A percentile compares a stretch with the other conserved stretches of the same genome.
Conservation (phyloP, 2,329 filamentous ascomycete species). For the Alternaria hordeiaustralica region DNA sequence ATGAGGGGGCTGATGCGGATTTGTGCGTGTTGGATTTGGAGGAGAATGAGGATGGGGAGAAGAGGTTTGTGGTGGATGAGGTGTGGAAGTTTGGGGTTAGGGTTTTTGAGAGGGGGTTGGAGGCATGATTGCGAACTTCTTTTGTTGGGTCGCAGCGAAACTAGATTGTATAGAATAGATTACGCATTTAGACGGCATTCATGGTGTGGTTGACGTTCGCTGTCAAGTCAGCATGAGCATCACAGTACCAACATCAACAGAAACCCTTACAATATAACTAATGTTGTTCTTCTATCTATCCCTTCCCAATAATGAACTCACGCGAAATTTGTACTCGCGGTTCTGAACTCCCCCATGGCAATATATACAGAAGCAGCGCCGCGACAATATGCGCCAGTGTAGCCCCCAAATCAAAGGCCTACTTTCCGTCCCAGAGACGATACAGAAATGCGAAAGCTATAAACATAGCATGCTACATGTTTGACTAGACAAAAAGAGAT, state of each 20-base stretch:
- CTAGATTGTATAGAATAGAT: background rate
- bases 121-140: background rate
- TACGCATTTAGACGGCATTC: background rate
- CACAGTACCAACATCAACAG: background rate
- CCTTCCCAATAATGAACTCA: conserved; percentile 8
- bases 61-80: conserved; percentile 70
- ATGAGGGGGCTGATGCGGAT: conserved; percentile 57
- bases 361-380: conserved; percentile 9
- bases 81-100: conserved; percentile 77
- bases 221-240: background rate
- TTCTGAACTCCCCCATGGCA: conserved; percentile 7
- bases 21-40: conserved; percentile 71
- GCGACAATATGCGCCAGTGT: conserved; percentile 9
- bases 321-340: conserved; percentile 8
- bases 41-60: conserved; percentile 53
- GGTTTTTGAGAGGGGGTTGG: conserved; percentile 31
- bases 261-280: background rate
- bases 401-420: conserved; percentile 6
- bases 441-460: background rate
- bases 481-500: conserved; percentile 9
- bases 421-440: conserved; percentile 5
- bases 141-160: background rate
- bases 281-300: conserved; percentile 9
- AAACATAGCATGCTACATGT: conserved; percentile 8
- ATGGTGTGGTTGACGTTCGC: background rate